A percentile compares a stretch with the other conserved stretches of the same genome.
Conservation (phyloP, 305 asterid species). For the Fraxinus latifolia region DNA sequence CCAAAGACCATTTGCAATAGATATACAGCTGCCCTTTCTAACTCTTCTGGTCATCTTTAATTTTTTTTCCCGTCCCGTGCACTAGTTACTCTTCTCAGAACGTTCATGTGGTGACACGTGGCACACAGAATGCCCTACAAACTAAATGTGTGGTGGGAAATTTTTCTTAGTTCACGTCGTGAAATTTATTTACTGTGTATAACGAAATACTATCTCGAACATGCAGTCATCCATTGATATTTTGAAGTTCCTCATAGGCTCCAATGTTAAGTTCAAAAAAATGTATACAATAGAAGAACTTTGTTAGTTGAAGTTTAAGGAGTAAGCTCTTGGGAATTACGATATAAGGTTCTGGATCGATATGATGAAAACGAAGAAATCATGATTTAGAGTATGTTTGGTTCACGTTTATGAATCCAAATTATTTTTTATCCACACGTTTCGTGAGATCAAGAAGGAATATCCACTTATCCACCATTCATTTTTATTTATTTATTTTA, state of each 20-base stretch:
- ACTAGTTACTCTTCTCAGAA: neutral
- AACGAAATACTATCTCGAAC: neutral
- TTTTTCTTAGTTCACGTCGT: neutral
- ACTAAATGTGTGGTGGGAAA: neutral
- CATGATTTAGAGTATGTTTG: neutral
- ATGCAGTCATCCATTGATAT: neutral
- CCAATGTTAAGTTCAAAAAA: neutral
- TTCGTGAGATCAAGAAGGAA: too few species aligned
- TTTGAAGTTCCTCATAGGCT: neutral
- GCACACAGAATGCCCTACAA: neutral
- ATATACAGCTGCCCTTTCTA: neutral
- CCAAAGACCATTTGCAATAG: neutral
- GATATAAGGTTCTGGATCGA: neutral
- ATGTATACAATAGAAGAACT: neutral
- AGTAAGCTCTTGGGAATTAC: neutral
- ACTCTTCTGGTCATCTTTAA: neutral
- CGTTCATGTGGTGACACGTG: neutral
- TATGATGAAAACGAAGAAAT: neutral
- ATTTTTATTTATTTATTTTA: too few species aligned
- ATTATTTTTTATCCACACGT: neutral
- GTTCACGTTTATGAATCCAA: too few species aligned
- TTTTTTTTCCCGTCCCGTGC: neutral
- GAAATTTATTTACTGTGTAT: neutral
- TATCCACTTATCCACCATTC: neutral
- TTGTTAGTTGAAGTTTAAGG: neutral